Base-by-base conservation (phyloP, 2,329 filamentous ascomycete species). In the Clonostachys chloroleuca region DNA sequence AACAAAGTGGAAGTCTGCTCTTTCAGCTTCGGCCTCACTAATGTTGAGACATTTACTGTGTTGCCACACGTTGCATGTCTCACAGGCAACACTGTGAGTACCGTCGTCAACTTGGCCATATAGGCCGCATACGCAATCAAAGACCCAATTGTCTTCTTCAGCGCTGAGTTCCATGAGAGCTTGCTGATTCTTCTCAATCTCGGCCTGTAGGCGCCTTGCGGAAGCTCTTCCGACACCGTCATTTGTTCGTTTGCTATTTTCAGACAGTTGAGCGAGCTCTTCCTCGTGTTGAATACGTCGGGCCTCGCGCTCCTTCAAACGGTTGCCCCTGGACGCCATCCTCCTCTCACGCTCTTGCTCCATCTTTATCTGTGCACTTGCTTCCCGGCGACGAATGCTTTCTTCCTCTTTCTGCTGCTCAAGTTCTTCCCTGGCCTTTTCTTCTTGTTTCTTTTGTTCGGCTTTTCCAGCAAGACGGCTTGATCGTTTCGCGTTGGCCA, bases 71-170 rank as follows among this genome's bases (percentile, higher is more conserved):
- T 86, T 95, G 73, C 94, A 99, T 55, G 78, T 84, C 61, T 99
- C 94, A 67, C 94, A 99, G 30, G 92, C 88, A 53, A 99, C 84
- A 62, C 91, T 96, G 62, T 96, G 92, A 8, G 89, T 86, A 35
- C 94, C 94, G 62, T 97, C 94, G 58, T 99, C 94, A 49, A 96
- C 89, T 56, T 95, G 86, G 18, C 94, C 94, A 64, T 96, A 85
- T 18, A 91, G 78, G 24, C 92, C 92, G 63, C 94, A 99, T 24
- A 89, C 79, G 62, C 94, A 99, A 62, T 99, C 94, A 57, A 99
- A 99, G 37, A 90, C 80, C 94, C 94, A 97, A 45, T 91, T 83
- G 12, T 90, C 88, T 43, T 94, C 89, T 54, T 95, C 89, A 16
- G 69, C 64, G 16, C 77, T 80, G 20, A 96, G 76, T 47, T 86